Percentiles rank a stretch among this genome's conserved stretches.
phyloP scores from a whole-genome alignment of 2,329 filamentous ascomycete genomes.

The Penicillium nordicum region DNA sequence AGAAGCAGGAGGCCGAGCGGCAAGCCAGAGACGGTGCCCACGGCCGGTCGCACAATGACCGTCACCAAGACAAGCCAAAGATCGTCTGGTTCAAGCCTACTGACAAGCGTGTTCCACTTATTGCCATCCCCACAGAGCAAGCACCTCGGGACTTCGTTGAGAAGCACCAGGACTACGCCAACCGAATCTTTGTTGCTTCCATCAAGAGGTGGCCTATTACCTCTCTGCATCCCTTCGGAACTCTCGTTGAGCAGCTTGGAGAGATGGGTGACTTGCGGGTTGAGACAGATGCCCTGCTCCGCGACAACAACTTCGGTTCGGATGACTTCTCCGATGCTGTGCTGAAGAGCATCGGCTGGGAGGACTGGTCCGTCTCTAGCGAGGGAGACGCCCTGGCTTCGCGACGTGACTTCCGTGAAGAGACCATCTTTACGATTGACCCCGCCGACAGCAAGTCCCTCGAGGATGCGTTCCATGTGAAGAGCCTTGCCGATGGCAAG shows the following conservation, averaged over 20 bases:
- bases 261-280: conserved; percentile 97
- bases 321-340: conserved; percentile 98
- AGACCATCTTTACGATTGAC: conserved; percentile 89
- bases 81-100: conserved; percentile 99
- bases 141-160: conserved; percentile 97
- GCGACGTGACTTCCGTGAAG: conserved; percentile 85
- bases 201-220: conserved; percentile 99
- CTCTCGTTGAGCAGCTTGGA: conserved; percentile 91
- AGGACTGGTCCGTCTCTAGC: conserved; percentile 82
- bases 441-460: conserved; percentile 83
- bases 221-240: conserved; percentile 97
- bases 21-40: conserved; percentile 79
- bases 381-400: conserved; percentile 74
- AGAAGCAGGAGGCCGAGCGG: conserved; percentile 97
- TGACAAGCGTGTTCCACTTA: conserved; percentile 95
- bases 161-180: conserved; percentile 95
- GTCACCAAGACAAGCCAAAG: conserved; percentile 94
- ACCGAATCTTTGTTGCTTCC: conserved; percentile 96
- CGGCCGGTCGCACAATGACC: conserved; percentile 71
- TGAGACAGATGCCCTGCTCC: conserved; percentile 91
- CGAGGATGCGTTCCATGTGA: conserved; percentile 90
- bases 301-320: conserved; percentile 97
- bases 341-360: conserved; percentile 82
- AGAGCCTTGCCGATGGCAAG: conserved; percentile 74
- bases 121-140: conserved; percentile 97